A percentile compares a stretch with the other conserved stretches of the same genome.
Conservation (phyloP, 2,329 filamentous ascomycete species). For the Fusarium mangiferae region DNA sequence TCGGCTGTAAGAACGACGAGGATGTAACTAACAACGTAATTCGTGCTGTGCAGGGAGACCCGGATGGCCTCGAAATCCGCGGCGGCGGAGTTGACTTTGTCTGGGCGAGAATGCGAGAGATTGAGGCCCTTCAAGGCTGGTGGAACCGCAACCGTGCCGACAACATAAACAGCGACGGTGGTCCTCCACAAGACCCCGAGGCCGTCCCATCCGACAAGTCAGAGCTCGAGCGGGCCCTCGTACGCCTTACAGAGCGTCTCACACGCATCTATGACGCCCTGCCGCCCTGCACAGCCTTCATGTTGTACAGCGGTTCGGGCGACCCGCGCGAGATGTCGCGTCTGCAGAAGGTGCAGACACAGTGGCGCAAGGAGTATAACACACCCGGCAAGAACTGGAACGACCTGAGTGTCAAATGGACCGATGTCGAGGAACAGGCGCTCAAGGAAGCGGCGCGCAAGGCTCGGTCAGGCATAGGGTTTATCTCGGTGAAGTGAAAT, state of each 20-base stretch:
- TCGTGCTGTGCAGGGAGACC: slow-evolving; percentile 68
- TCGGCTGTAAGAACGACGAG: slow-evolving; percentile 69
- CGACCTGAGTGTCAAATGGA: slow-evolving; percentile 73
- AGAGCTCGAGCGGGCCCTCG: slow-evolving; percentile 59
- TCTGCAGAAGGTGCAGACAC: slow-evolving; percentile 68
- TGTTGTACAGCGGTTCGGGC: slow-evolving; percentile 73
- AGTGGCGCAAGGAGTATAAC: slow-evolving; percentile 73
- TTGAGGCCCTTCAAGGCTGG: slow-evolving; percentile 74
- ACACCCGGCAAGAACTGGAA: slow-evolving; percentile 73
- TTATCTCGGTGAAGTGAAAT: slow-evolving; percentile 70
- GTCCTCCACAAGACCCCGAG: slow-evolving; percentile 45
- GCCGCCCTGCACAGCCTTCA: slow-evolving; percentile 72
- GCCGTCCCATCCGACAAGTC: slow-evolving; percentile 30
- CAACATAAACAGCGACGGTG: slow-evolving; percentile 48
- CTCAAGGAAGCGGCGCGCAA: slow-evolving; percentile 65
- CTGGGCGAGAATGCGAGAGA: slow-evolving; percentile 72
- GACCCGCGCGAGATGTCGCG: slow-evolving; percentile 74
- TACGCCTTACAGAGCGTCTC: slow-evolving; percentile 60
- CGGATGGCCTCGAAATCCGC: slow-evolving; percentile 65
- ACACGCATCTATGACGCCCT: slow-evolving; percentile 66
- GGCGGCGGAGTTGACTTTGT: slow-evolving; percentile 73
- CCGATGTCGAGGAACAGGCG: slow-evolving; percentile 72
- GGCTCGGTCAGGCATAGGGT: slow-evolving; percentile 71
- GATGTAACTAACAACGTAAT: slow-evolving; percentile 66
- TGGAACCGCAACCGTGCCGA: slow-evolving; percentile 68